These are phyloP conservation scores for Daldinia grandis DNA, from an alignment of 495 filamentous ascomycete species.

Conservation along the genomic window DNA sequence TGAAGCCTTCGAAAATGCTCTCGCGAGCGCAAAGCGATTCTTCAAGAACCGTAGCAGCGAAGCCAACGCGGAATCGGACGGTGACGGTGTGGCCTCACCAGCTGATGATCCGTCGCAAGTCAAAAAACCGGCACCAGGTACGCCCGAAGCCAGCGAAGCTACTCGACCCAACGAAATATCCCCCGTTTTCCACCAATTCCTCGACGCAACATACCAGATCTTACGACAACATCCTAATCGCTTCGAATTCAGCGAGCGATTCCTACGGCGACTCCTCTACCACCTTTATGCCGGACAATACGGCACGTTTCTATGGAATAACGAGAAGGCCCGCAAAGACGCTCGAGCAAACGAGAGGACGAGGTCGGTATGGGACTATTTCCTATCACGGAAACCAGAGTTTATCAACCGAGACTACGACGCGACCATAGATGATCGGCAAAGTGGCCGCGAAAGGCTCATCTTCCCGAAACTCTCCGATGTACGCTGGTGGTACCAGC, in stretches of 20 bases:
- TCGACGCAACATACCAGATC: conserved; percentile 94
- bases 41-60: conserved; percentile 80
- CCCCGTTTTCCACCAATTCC: conserved; percentile 98
- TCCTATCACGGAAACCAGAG: conserved; percentile 77
- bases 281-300: conserved; percentile 97
- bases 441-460: conserved; percentile 80
- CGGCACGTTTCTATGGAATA: conserved; percentile 95
- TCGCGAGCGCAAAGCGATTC: conserved; percentile 87
- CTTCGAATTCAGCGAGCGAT: conserved; percentile 97
- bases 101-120: conserved; percentile 41
- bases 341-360: conserved; percentile 73
- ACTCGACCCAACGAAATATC: conserved; percentile 81
- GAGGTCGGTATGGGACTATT: conserved; percentile 96
- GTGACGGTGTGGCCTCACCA: conserved; percentile 34
- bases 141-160: conserved; percentile 46
- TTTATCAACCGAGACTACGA: conserved; percentile 87
- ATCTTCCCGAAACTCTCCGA: conserved; percentile 75
- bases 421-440: conserved; percentile 74
- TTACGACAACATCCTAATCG: conserved; percentile 85
- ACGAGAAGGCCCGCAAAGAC: conserved; percentile 88
- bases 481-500: conserved; percentile 90
- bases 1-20: conserved; percentile 84
- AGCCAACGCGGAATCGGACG: conserved; percentile 58
- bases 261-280: conserved; percentile 88
- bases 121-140: conserved; percentile 37